Evolutionary conservation across 345 rosid genomes (phyloP).

Genomic region (Gossypium turneri): DNA sequence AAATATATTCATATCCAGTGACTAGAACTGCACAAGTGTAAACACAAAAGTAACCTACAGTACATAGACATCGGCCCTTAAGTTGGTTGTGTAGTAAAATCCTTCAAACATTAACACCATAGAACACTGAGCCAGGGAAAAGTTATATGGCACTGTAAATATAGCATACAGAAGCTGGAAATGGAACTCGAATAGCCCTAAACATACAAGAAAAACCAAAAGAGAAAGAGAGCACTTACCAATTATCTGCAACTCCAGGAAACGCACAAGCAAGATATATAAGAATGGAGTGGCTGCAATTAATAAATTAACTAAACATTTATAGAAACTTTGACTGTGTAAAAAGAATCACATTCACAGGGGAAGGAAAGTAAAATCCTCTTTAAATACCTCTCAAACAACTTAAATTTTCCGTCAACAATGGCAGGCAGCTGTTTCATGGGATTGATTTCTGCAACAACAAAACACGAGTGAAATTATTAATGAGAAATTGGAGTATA

Average conservation of each 20-base stretch:
- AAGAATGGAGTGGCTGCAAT: slow-evolving; percentile 76
- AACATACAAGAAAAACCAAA: not conserved
- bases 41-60: not conserved
- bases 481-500: not conserved
- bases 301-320: no score
- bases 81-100: not conserved
- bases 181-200: not conserved
- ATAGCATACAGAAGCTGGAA: not conserved
- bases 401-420: slow-evolving; percentile 71
- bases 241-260: slow-evolving; percentile 82
- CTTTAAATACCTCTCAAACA: slow-evolving; percentile 68
- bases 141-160: not conserved
- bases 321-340: no score
- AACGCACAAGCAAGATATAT: slow-evolving; percentile 64
- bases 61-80: not conserved
- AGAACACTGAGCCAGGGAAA: not conserved
- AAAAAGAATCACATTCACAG: not conserved
- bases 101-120: not conserved
- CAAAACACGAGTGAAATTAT: not conserved
- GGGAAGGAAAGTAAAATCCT: not conserved
- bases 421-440: slow-evolving; percentile 66
- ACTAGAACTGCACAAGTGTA: not conserved
- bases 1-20: not conserved
- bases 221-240: slow-evolving; percentile 39
- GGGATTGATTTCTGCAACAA: slow-evolving; percentile 64